Evolutionary conservation across 2,329 filamentous ascomycete genomes (phyloP).

Genomic region (Hypoxylon sp.): DNA sequence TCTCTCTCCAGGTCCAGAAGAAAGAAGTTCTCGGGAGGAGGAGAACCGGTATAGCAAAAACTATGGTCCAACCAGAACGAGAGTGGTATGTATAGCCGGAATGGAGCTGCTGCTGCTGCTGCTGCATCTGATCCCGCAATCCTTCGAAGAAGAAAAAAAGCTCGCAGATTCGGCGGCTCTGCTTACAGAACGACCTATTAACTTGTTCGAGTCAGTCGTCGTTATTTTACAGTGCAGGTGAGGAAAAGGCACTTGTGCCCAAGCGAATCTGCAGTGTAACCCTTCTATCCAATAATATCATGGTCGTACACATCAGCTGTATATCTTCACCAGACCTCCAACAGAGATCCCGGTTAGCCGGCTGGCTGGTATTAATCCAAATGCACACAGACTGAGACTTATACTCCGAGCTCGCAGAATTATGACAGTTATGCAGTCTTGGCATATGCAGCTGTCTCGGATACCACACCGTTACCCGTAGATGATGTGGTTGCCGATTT

Average conservation of each 20-base stretch:
- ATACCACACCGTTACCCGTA: constrained; percentile 9
- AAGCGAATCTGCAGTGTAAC: constrained; percentile 29
- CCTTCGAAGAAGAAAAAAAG: too few relatives aligned
- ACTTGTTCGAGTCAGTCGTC: constrained; percentile 6
- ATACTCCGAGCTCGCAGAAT: constrained; percentile 8
- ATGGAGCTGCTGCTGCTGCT: too few relatives aligned
- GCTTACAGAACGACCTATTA: too few relatives aligned
- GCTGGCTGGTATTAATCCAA: not conserved
- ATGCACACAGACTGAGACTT: not conserved
- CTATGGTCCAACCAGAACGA: not conserved
- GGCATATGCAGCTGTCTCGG: constrained; percentile 18
- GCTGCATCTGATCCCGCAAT: constrained; percentile 36
- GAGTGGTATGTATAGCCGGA: constrained; percentile 12
- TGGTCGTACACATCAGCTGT: constrained; percentile 17
- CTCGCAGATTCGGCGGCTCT: constrained; percentile 23
- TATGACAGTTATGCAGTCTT: constrained; percentile 16
- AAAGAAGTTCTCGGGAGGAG: too few relatives aligned
- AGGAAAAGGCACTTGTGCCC: constrained; percentile 3
- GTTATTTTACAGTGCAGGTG: constrained; percentile 11
- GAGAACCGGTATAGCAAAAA: not conserved
- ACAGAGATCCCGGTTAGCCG: too few relatives aligned
- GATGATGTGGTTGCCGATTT: constrained; percentile 2
- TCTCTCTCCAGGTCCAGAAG: too few relatives aligned
- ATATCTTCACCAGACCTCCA: too few relatives aligned
- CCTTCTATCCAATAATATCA: constrained; percentile 11